A percentile compares a stretch with the other conserved stretches of the same genome.
phyloP scores from a whole-genome alignment of 345 rosid genomes.

The Aquilaria malaccensis region DNA sequence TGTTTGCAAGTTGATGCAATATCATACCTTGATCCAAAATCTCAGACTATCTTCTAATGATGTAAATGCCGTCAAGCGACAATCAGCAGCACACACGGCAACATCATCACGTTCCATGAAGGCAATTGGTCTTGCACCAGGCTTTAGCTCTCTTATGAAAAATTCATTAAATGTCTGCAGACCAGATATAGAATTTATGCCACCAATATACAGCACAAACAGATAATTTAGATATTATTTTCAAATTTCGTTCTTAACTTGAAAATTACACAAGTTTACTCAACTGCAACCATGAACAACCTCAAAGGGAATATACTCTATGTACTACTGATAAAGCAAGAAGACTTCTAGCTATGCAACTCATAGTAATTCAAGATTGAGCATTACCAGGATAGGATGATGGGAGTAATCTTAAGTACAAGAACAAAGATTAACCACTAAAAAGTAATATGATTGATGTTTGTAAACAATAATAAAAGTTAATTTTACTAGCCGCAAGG shows the following conservation, averaged over 20 bases:
- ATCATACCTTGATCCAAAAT: constrained; percentile 86
- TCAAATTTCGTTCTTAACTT: not conserved
- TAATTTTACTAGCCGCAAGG: not conserved
- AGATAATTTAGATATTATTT: too few species aligned
- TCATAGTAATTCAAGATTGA: too few species aligned
- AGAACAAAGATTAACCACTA: too few species aligned
- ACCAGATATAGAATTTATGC: too few species aligned
- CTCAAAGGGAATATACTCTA: not conserved
- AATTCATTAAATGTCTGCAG: constrained; percentile 90
- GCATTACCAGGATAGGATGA: too few species aligned
- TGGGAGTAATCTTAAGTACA: too few species aligned
- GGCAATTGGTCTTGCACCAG: constrained; percentile 74
- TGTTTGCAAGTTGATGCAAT: constrained; percentile 3
- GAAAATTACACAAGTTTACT: too few species aligned
- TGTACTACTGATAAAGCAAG: too few species aligned
- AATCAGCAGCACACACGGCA: constrained; percentile 78
- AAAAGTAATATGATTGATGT: too few species aligned
- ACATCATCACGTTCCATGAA: constrained; percentile 39
- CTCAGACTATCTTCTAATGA: constrained; percentile 54
- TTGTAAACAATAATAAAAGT: not conserved
- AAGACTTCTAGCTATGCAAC: too few species aligned
- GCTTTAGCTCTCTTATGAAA: constrained; percentile 79
- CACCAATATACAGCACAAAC: too few species aligned
- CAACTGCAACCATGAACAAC: not conserved
- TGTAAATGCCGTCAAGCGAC: constrained; percentile 82